These are phyloP conservation scores for Aspergillus sojae DNA, from an alignment of 2,329 filamentous ascomycete species.

Conservation along the genomic window DNA sequence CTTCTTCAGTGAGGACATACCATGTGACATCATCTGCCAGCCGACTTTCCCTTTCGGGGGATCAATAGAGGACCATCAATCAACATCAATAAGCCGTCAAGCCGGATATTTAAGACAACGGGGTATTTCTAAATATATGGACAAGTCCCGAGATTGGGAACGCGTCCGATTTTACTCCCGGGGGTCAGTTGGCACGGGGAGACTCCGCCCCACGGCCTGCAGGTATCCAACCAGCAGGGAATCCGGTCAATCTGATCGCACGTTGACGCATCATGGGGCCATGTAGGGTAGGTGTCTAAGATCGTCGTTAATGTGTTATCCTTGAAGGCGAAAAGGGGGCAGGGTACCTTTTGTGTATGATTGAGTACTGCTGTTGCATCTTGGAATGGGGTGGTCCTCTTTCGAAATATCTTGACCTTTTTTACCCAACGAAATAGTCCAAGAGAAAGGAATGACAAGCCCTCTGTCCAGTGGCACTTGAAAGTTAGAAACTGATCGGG, in stretches of 20 bases:
- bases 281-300: background rate
- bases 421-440: background rate
- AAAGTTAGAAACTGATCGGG: background rate
- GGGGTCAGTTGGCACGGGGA: background rate
- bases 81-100: background rate
- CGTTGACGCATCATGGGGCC: background rate
- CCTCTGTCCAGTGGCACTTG: background rate
- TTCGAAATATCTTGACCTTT: background rate
- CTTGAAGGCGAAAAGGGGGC: background rate
- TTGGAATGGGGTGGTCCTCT: background rate
- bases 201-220: background rate
- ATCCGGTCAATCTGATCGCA: background rate
- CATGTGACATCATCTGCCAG: constrained; percentile 1
- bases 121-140: constrained; percentile 9
- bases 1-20: background rate
- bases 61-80: constrained; percentile 24
- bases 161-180: background rate
- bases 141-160: background rate
- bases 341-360: background rate
- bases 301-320: background rate
- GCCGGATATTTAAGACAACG: background rate
- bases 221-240: background rate
- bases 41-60: constrained; percentile 25
- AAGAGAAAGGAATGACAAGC: background rate
- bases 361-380: background rate